Percentiles rank a stretch among this genome's conserved stretches.
These are phyloP conservation scores for Epichloe uncinata DNA, from an alignment of 2,329 filamentous ascomycete species.

Conservation along the genomic window DNA sequence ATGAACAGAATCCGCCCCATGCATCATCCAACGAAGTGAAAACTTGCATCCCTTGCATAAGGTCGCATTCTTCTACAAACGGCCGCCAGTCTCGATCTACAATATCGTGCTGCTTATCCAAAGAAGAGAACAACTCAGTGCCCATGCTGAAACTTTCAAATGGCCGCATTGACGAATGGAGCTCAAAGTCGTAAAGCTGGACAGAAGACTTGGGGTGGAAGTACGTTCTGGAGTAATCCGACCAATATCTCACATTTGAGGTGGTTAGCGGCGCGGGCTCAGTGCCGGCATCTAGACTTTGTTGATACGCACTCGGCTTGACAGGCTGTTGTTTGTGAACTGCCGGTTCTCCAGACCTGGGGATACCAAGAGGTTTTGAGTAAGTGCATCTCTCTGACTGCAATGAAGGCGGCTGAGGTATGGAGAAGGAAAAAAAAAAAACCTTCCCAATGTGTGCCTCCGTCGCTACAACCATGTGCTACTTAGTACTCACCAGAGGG, in stretches of 20 bases:
- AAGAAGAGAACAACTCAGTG: conserved; percentile 57
- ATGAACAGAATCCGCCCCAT: conserved; percentile 65
- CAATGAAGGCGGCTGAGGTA: too few species aligned
- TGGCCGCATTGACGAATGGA: conserved; percentile 66
- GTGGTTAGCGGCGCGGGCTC: conserved; percentile 52
- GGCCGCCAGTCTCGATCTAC: conserved; percentile 80
- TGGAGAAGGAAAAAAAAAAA: too few species aligned
- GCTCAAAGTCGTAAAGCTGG: conserved; percentile 76
- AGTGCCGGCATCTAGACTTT: conserved; percentile 60
- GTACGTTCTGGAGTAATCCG: conserved; percentile 85
- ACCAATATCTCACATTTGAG: conserved; percentile 82
- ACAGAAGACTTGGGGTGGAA: conserved; percentile 82
- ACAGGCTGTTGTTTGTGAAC: conserved; percentile 58
- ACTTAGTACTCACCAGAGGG: conserved; percentile 21
- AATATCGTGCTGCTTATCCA: conserved; percentile 73
- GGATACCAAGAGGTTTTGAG: neutral
- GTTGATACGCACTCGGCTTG: conserved; percentile 60
- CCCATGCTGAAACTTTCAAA: conserved; percentile 87
- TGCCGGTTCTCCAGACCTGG: conserved; percentile 52
- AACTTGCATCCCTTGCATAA: conserved; percentile 76
- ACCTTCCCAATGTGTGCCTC: neutral
- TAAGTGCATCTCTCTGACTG: neutral
- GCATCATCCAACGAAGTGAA: conserved; percentile 61
- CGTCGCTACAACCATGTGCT: neutral
- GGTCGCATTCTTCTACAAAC: conserved; percentile 87